Evolutionary conservation across 2,329 filamentous ascomycete species (phyloP), one percentile per base, ranked within the genome.

Genomic region (Aspergillus unguis): DNA sequence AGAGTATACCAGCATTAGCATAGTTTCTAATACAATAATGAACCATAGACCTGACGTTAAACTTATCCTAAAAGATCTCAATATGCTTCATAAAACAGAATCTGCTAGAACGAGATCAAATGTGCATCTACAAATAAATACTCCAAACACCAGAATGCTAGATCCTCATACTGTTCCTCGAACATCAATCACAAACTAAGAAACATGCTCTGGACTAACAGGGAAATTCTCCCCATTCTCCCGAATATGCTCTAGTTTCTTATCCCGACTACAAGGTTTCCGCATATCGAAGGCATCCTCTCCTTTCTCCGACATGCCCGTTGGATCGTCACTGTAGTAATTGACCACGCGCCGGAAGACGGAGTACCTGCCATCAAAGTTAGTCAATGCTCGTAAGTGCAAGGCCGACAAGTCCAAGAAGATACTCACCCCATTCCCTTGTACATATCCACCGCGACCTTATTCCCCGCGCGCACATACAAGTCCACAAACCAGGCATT

Each of bases 271-370:
- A 75, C 92, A 84, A 35, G 90, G 84, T 71, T 96, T 97, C 59
- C 94, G 84, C 94, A 99, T 99, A 75, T 99, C 94, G 70, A 90
- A 94, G 17, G 92, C 94, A 76, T 97, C 92, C 72, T 95, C 91
- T 46, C 84, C 82, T 25, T 68, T 66, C 28, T 72, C 71, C 11
- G 76, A 76, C 55, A 81, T 77, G 7, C 79, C 82, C 3, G 84
- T 82, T 49, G 85, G 82, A 67, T 95, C 88, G 68, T 96, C 92
- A 58, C 88, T 90, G 66, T 99, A 99, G 72, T 99, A 99, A 64
- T 88, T 87, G 62, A 90, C 85, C 41, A 99, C 92, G 7, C 90
- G 83, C 42, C 94, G 81, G 73, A 88, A 99, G 43, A 97, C 87
- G 53, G 85, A 91, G 70, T 99, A 85, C 36, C 78, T 80, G 41